Evolutionary conservation across 495 filamentous ascomycete genomes (phyloP), one percentile per base, ranked within the genome.

Genomic region (Talaromyces trachyspermus): DNA sequence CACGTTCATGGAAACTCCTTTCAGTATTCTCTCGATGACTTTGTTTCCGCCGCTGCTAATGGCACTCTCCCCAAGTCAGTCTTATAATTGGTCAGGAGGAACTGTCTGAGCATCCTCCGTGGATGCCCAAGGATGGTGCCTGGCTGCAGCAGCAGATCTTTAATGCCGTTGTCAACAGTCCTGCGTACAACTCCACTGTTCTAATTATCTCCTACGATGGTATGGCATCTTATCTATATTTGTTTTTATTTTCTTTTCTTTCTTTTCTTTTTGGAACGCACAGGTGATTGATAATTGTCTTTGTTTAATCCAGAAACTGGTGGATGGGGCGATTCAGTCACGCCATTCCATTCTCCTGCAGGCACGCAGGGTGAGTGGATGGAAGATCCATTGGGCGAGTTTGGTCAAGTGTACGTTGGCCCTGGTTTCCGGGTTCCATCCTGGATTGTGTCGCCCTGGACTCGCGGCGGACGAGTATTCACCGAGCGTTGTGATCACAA

Each of bases 361-460:
- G 62, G 33, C 78, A 74, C 2, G 46, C 66, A 2, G 76, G 74
- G 9, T n/a, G 76, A 79, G 44, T 78, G 76, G 76, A 68, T 79
- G 54, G 41, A 74, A 30, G 76, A 79, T 49, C 74, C 76, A 0
- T 66, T 71, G 38, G 66, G 60, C 12, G 17, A 57, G 8, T 70
- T 70, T 37, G 73, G 72, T 4, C 59, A 77, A 32, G 60, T 73
- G 12, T 75, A 66, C 48, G 59, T 64, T 15, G 76, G 76, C 6
- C 76, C 76, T 30, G 66, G 66, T 59, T 69, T 77, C 55, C 69
- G 76, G 10, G 63, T 78, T 4, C 76, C 76, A 0, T 76, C 77
- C 54, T 72, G 72, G 56, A 76, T 79, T 56, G 56, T 79, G 45
- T 75, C 71, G 0, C 76, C 76, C 0, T 79, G 76, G 76, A 78